Percentiles rank a stretch among this genome's conserved stretches.
Conservation (phyloP, 371 early-diverging fungal genomes). For the Blakeslea trispora region DNA sequence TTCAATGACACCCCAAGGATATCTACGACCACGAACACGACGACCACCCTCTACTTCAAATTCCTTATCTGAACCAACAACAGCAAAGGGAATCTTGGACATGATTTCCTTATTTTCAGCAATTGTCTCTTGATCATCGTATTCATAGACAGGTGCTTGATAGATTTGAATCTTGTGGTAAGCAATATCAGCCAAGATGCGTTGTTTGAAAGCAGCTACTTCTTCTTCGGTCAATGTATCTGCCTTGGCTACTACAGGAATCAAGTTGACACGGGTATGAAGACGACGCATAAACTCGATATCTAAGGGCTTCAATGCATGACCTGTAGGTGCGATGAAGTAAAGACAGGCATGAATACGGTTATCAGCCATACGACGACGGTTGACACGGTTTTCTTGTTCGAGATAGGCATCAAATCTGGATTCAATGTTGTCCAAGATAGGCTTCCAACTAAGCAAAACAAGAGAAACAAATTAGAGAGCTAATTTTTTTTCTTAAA, state of each 20-base stretch:
- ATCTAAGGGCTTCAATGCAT: conserved; percentile 90
- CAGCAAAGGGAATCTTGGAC: conserved; percentile 95
- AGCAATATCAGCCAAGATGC: conserved; percentile 92
- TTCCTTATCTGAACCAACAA: conserved; percentile 93
- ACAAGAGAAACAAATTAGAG: neutral
- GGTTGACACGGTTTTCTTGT: conserved; percentile 89
- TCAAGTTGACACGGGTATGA: conserved; percentile 92
- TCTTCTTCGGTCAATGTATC: conserved; percentile 98
- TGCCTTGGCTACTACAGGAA: conserved; percentile 98
- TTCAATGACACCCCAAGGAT: conserved; percentile 96
- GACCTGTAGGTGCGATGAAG: conserved; percentile 96
- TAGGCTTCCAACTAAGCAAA: conserved; percentile 85
- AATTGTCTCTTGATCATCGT: conserved; percentile 93
- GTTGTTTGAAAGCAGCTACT: conserved; percentile 87
- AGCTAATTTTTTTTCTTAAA: no score
- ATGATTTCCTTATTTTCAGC: conserved; percentile 94
- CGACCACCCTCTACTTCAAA: conserved; percentile 83
- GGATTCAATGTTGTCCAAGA: conserved; percentile 93
- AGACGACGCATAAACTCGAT: conserved; percentile 96
- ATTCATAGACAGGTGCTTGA: conserved; percentile 88
- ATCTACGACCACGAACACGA: conserved; percentile 90
- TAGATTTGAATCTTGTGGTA: conserved; percentile 94
- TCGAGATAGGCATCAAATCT: conserved; percentile 95
- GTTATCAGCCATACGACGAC: conserved; percentile 86
- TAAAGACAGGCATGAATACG: conserved; percentile 98